Evolutionary conservation across 306 rosid genomes (phyloP).

Genomic region (Cyclanthera cordifolia): DNA sequence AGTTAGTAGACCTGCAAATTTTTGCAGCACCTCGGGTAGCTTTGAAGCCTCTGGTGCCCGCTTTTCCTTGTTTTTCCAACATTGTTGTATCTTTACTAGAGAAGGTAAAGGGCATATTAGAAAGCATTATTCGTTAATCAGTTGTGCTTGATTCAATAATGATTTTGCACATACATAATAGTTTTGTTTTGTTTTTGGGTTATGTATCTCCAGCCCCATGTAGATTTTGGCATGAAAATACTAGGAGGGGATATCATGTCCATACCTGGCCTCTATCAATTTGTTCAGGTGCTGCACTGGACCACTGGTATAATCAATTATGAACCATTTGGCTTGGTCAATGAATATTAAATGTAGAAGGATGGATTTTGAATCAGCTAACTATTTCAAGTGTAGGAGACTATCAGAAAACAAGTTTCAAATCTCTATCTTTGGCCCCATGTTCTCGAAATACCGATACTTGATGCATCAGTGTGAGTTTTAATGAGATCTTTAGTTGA

Average conservation of each 20-base stretch:
- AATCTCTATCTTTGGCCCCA: slow-evolving; percentile 86
- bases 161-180: neutral
- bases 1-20: slow-evolving; percentile 79
- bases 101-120: slow-evolving; percentile 39
- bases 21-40: slow-evolving; percentile 48
- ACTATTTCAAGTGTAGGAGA: slow-evolving; percentile 33
- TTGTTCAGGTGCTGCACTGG: slow-evolving; percentile 66
- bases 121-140: neutral
- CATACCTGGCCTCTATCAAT: slow-evolving; percentile 75
- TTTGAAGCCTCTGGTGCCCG: slow-evolving; percentile 77
- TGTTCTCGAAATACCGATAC: slow-evolving; percentile 53
- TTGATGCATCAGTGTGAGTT: slow-evolving; percentile 65
- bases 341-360: slow-evolving; percentile 1
- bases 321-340: slow-evolving; percentile 11
- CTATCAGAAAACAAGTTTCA: slow-evolving; percentile 61
- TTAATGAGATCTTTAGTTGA: neutral
- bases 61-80: slow-evolving; percentile 77
- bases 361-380: neutral
- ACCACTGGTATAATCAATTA: slow-evolving; percentile 21
- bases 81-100: slow-evolving; percentile 70
- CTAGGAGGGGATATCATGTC: slow-evolving; percentile 87
- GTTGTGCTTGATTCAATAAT: neutral
- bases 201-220: slow-evolving; percentile 55
- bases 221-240: slow-evolving; percentile 76
- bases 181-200: neutral